phyloP scores from a whole-genome alignment of 345 rosid species.

The Camelina neglecta region DNA sequence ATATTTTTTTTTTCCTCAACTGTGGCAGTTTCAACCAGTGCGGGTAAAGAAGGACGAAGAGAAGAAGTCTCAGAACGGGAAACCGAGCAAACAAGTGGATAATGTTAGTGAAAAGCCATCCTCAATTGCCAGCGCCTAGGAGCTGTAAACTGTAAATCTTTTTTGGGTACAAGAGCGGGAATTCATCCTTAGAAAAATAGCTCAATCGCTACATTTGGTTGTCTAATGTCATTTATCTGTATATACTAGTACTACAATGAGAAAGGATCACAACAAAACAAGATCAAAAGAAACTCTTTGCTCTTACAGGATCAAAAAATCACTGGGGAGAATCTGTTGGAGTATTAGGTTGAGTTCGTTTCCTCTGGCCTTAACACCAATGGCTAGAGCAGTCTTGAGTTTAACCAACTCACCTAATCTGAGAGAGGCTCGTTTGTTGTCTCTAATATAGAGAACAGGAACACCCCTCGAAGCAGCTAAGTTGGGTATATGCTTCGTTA shows the following conservation, averaged over 20 bases:
- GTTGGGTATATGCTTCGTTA: slow-evolving; percentile 67
- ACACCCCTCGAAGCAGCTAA: slow-evolving; percentile 71
- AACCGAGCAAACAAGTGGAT: slow-evolving; percentile 53
- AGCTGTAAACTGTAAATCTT: slow-evolving; percentile 13
- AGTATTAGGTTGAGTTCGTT: slow-evolving; percentile 53
- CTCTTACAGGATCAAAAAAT: slow-evolving; percentile 24
- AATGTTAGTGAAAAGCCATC: slow-evolving; percentile 56
- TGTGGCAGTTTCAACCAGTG: slow-evolving; percentile 82
- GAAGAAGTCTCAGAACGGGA: slow-evolving; percentile 53
- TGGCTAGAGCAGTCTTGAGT: slow-evolving; percentile 68
- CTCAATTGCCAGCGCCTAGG: slow-evolving; percentile 50
- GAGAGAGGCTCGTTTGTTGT: slow-evolving; percentile 62
- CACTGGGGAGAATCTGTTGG: slow-evolving; percentile 45
- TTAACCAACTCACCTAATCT: slow-evolving; percentile 72
- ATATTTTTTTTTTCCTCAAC: too few relatives aligned
- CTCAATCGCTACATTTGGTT: neutral
- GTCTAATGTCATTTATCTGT: slow-evolving; percentile 35
- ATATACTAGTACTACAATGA: slow-evolving; percentile 32
- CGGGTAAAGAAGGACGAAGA: slow-evolving; percentile 77
- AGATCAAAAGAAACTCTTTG: slow-evolving; percentile 6
- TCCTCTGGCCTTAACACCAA: slow-evolving; percentile 69
- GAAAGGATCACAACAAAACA: slow-evolving; percentile 14
- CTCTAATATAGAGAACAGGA: slow-evolving; percentile 57
- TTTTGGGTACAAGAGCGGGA: slow-evolving; percentile 17
- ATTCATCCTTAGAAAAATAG: slow-evolving; percentile 15